Percentiles rank a stretch among this genome's conserved stretches.
Evolutionary conservation across 208 protist genomes (phyloP).

Genomic region (Trypanosoma lewisi): DNA sequence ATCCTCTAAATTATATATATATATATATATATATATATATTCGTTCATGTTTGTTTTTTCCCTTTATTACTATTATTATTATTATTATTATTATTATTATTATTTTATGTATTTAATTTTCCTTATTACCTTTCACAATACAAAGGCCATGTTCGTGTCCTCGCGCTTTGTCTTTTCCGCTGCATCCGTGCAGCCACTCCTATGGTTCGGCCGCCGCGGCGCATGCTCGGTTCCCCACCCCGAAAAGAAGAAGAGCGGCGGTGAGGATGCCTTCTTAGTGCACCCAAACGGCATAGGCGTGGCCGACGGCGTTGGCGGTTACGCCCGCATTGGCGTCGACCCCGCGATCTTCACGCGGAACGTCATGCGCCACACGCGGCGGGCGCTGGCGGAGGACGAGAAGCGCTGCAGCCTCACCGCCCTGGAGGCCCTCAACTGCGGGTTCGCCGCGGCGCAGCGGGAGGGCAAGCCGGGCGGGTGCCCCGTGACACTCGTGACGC

Average conservation of each 20-base stretch:
- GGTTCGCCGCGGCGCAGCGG: slow-evolving; percentile 42
- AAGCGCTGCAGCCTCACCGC: slow-evolving; percentile 31
- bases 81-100: no score
- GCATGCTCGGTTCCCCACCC: slow-evolving; percentile 77
- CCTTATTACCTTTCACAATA: slow-evolving; percentile 10
- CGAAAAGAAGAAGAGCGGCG: slow-evolving; percentile 66
- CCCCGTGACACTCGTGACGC: slow-evolving; percentile 65
- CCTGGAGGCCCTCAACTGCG: slow-evolving; percentile 59
- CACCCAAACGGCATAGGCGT: slow-evolving; percentile 76
- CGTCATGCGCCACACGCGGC: slow-evolving; percentile 65
- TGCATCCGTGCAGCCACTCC: slow-evolving; percentile 12
- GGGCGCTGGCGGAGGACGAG: slow-evolving; percentile 36
- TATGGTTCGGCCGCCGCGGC: slow-evolving; percentile 59
- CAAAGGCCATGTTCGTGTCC: slow-evolving; percentile 13
- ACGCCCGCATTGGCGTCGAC: slow-evolving; percentile 65
- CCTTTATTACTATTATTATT: no score
- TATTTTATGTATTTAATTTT: neutral
- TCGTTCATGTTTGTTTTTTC: neutral
- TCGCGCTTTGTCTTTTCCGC: slow-evolving; percentile 11
- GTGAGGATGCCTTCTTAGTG: slow-evolving; percentile 82
- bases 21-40: neutral
- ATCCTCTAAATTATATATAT: no score
- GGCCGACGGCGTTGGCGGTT: slow-evolving; percentile 85
- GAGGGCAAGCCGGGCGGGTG: slow-evolving; percentile 57
- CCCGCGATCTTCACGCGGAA: slow-evolving; percentile 78